phyloP scores from a whole-genome alignment of 2,329 filamentous ascomycete species.

The Aspergillus hiratsukae region DNA sequence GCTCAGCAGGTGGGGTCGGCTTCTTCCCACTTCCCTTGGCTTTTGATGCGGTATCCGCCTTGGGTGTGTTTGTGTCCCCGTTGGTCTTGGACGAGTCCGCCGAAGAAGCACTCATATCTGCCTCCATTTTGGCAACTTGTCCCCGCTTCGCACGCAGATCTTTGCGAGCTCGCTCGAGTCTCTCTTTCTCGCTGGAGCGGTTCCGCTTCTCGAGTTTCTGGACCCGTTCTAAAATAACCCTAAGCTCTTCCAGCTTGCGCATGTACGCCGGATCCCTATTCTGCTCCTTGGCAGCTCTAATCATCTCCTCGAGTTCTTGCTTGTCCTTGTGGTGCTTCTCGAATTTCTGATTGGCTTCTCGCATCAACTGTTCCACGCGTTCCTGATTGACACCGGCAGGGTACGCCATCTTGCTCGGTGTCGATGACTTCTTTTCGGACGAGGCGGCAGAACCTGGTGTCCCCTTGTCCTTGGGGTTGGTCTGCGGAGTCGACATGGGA shows the following conservation, averaged over 20 bases:
- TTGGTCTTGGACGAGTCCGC: neutral
- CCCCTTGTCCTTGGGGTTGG: slow-evolving; percentile 1
- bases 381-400: slow-evolving; percentile 11
- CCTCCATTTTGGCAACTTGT: slow-evolving; percentile 10
- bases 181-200: neutral
- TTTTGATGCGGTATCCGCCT: neutral
- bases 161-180: neutral
- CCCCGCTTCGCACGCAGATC: slow-evolving; percentile 3
- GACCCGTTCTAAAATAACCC: neutral
- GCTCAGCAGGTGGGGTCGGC: neutral
- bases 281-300: slow-evolving; percentile 6
- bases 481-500: slow-evolving; percentile 7
- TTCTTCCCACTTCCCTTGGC: neutral
- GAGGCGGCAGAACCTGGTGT: neutral
- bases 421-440: slow-evolving; percentile 1
- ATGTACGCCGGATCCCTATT: slow-evolving; percentile 4
- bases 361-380: slow-evolving; percentile 4
- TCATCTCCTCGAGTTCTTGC: slow-evolving; percentile 7
- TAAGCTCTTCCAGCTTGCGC: neutral
- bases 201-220: neutral
- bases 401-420: slow-evolving; percentile 9
- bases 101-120: slow-evolving; percentile 1
- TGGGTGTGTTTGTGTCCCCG: neutral
- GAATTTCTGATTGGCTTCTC: slow-evolving; percentile 11
- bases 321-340: slow-evolving; percentile 7